Evolutionary conservation across 2,329 filamentous ascomycete species (phyloP), one percentile per base, ranked within the genome.

Genomic region (Alternaria metachromatica): DNA sequence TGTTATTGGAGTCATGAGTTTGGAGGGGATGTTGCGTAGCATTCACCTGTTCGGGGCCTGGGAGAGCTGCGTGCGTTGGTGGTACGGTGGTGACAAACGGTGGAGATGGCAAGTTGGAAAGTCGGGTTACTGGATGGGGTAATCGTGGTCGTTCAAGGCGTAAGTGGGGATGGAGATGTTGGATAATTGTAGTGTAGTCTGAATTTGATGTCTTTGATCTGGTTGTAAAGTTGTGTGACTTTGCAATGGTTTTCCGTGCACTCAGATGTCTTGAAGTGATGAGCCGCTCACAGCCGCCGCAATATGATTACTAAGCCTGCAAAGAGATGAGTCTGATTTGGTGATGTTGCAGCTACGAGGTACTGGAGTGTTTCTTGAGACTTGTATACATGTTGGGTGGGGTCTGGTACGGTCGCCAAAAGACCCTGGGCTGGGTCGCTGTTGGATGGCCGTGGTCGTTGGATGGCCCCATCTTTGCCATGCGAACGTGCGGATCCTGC

Each of bases 401-500:
- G 33, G 10, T 21, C 12, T 25, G 15, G 9, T 9, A n/a, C 30
- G n/a, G 7, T 20, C 4, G 8, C 49, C 7, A 25, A 53, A 12
- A 11, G 7, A 10, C 18, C 28, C 12, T 12, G 8, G 9, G 30
- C 23, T 20, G 21, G 20, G 13, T n/a, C 28, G 30, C 21, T 41
- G 30, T 51, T 58, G 20, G 44, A 44, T 50, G 44, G n/a, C 23
- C 13, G 25, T 33, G 58, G 43, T 43, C 44, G 44, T 56, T 41
- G 3, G 26, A 53, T 28, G 33, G 55, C 59, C 54, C 55, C 48
- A 37, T 62, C 28, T 44, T 58, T 58, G 25, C 55, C 44, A 53
- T 62, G 59, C 55, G 28, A 62, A 62, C 59, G 20, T n/a, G 59
- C 59, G 59, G 59, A 55, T 33, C 55, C 23, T 30, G 59, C 55